phyloP scores from a whole-genome alignment of 2,329 filamentous ascomycete species.

The Penicillium palitans region DNA sequence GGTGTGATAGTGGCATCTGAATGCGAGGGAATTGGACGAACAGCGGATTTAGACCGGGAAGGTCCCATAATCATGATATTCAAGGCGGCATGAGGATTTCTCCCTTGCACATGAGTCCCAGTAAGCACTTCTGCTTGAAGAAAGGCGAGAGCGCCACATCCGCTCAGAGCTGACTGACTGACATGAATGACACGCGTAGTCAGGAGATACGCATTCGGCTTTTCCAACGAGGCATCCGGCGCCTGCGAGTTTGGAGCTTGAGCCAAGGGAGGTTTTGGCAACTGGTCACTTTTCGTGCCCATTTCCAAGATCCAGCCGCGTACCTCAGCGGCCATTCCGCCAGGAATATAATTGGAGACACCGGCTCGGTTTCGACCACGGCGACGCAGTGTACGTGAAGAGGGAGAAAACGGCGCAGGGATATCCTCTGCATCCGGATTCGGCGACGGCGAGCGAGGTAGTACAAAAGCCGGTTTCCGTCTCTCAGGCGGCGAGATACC shows the following conservation, averaged over 20 bases:
- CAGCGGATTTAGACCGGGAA: constrained; percentile 19
- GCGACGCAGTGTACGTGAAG: constrained; percentile 32
- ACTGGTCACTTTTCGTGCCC: constrained; percentile 33
- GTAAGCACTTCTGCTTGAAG: constrained; percentile 15
- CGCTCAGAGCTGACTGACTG: constrained; percentile 21
- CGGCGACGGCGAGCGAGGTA: constrained; percentile 41
- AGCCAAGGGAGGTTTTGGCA: neutral
- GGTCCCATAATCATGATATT: constrained; percentile 34
- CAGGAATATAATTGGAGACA: constrained; percentile 34
- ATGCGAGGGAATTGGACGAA: neutral
- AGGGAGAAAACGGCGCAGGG: constrained; percentile 39
- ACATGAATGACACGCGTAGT: constrained; percentile 20
- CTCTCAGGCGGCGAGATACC: constrained; percentile 19
- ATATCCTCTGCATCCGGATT: constrained; percentile 24
- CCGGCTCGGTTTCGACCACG: constrained; percentile 29
- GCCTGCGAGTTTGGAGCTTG: neutral
- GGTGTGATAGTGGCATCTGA: neutral
- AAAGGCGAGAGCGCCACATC: constrained; percentile 31
- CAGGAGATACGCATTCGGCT: constrained; percentile 19
- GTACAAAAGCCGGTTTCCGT: constrained; percentile 40
- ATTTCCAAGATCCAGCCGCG: constrained; percentile 46
- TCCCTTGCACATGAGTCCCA: neutral
- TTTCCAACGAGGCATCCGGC: neutral
- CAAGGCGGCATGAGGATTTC: neutral
- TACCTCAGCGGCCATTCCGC: constrained; percentile 44